Conservation (phyloP, 495 filamentous ascomycete genomes). For the Xylaria venustula region DNA sequence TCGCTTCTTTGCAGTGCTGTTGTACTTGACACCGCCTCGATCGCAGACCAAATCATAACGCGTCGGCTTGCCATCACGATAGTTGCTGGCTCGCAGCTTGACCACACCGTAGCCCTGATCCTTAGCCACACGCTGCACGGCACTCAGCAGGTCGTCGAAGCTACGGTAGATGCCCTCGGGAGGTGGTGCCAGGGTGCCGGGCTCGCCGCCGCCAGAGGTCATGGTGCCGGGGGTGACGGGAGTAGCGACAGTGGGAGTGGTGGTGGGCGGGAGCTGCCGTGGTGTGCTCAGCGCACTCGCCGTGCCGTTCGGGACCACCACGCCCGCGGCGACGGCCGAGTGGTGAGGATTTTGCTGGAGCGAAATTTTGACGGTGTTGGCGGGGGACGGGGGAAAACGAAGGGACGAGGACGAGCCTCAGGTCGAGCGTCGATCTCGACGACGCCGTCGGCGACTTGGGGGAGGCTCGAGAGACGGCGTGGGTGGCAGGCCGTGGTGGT, state of each 20-base stretch:
- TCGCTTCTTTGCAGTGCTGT: constrained; percentile 52
- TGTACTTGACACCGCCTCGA: constrained; percentile 53
- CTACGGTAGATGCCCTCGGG: constrained; percentile 45
- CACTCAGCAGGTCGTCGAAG: constrained; percentile 44
- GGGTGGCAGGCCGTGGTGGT: not conserved
- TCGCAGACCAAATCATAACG: constrained; percentile 53
- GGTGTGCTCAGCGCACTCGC: constrained; percentile 37
- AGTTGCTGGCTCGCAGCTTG: constrained; percentile 52
- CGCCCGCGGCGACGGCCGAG: constrained; percentile 32
- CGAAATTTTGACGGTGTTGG: constrained; percentile 30
- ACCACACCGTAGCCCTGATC: constrained; percentile 51
- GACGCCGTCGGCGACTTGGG: not conserved
- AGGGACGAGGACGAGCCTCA: constrained; percentile 17
- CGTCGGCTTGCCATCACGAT: constrained; percentile 50
- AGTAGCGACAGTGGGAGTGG: constrained; percentile 24
- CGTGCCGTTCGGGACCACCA: constrained; percentile 31
- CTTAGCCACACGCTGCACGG: constrained; percentile 45
- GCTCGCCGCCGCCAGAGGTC: constrained; percentile 20
- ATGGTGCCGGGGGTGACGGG: constrained; percentile 32
- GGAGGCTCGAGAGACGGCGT: not conserved
- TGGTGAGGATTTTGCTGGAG: constrained; percentile 27
- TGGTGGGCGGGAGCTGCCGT: constrained; percentile 26
- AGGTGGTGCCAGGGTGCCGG: constrained; percentile 41
- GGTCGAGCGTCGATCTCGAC: constrained; percentile 1
- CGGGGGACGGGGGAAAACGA: constrained; percentile 6